phyloP scores from a whole-genome alignment of 2,329 filamentous ascomycete genomes.

The Graphiopsis chlorocephala region DNA sequence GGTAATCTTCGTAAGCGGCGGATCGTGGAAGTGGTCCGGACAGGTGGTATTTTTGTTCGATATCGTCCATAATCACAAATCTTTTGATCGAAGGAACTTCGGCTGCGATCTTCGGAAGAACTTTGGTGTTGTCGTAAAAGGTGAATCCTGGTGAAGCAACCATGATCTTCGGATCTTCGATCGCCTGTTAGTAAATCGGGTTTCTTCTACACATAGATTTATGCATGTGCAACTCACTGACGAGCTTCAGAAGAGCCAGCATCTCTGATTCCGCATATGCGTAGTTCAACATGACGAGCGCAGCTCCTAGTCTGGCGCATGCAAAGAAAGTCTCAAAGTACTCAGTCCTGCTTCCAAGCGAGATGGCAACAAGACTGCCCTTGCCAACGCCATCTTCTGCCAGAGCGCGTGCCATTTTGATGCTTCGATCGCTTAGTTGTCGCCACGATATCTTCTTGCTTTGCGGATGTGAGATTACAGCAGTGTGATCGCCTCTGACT shows the following conservation, averaged over 20 bases:
- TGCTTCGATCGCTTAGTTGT: slow-evolving; percentile 27
- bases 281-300: slow-evolving; percentile 69
- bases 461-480: slow-evolving; percentile 30
- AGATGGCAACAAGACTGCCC: slow-evolving; percentile 30
- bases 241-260: slow-evolving; percentile 64
- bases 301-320: slow-evolving; percentile 30
- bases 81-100: slow-evolving; percentile 43
- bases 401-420: slow-evolving; percentile 28
- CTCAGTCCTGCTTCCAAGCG: slow-evolving; percentile 31
- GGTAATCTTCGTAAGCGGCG: slow-evolving; percentile 26
- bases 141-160: slow-evolving; percentile 66
- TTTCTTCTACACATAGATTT: not conserved
- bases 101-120: slow-evolving; percentile 50
- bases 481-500: slow-evolving; percentile 25
- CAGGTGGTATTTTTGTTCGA: slow-evolving; percentile 26
- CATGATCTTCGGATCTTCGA: slow-evolving; percentile 62
- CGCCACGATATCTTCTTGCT: slow-evolving; percentile 23
- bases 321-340: slow-evolving; percentile 36
- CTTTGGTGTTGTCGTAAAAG: slow-evolving; percentile 56
- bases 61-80: slow-evolving; percentile 52
- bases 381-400: slow-evolving; percentile 29
- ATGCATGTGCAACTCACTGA: slow-evolving; percentile 44
- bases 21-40: slow-evolving; percentile 20
- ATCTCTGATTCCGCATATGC: slow-evolving; percentile 70
- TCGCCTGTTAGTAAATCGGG: not conserved